A percentile compares a stretch with the other conserved stretches of the same genome.
Evolutionary conservation across 2,329 filamentous ascomycete genomes (phyloP).

Genomic region (Thielaviopsis punctulata): DNA sequence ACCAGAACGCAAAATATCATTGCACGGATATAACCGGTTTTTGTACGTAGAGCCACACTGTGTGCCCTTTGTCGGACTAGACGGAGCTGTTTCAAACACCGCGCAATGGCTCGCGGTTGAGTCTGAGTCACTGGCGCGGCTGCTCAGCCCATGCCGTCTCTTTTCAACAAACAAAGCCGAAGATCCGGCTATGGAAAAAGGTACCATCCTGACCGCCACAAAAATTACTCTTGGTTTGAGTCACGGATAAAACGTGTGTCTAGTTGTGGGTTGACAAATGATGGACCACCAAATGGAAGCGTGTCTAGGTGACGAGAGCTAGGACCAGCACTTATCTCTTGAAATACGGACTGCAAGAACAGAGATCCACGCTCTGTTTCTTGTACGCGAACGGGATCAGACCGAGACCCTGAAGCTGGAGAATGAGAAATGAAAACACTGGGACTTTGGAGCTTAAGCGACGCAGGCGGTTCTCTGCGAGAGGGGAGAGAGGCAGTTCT

Average conservation of each 20-base stretch:
- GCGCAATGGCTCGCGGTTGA: conserved; percentile 1
- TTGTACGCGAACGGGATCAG: not conserved
- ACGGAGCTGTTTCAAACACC: conserved; percentile 6
- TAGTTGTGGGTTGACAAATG: not conserved
- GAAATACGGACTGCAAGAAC: not conserved
- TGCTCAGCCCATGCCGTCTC: conserved; percentile 2
- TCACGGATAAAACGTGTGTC: not conserved
- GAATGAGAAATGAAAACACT: not conserved
- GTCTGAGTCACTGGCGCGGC: conserved; percentile 3
- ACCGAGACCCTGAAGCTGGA: not conserved
- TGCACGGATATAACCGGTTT: not conserved
- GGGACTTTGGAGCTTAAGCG: not conserved
- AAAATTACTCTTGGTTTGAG: not conserved
- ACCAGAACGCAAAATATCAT: not conserved
- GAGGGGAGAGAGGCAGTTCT: not conserved
- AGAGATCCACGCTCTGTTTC: not conserved
- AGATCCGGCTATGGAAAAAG: not conserved
- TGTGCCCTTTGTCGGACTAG: conserved; percentile 6
- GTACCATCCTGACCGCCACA: not conserved
- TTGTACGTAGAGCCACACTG: not conserved
- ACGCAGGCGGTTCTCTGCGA: not conserved
- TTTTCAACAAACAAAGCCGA: conserved; percentile 8
- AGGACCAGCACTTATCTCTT: not conserved
- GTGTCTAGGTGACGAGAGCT: not conserved
- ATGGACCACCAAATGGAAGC: not conserved